These are phyloP conservation scores for Gloeostereum incarnatum DNA, from an alignment of 768 basidiomycete genomes.

Conservation along the genomic window DNA sequence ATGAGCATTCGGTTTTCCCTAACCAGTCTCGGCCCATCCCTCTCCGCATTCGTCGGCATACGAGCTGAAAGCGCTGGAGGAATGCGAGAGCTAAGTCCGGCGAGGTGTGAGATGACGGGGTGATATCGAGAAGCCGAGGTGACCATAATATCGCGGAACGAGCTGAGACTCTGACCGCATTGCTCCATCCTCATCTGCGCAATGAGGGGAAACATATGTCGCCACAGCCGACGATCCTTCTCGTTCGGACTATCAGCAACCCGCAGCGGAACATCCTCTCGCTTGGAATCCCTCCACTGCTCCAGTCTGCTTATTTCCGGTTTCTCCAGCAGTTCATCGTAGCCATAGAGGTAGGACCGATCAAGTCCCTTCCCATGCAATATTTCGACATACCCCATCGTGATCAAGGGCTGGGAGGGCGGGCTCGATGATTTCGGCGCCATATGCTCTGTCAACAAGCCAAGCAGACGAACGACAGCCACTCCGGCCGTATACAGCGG, in stretches of 20 bases:
- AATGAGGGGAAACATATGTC: slow-evolving; percentile 59
- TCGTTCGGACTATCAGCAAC: slow-evolving; percentile 66
- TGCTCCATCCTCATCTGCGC: slow-evolving; percentile 47
- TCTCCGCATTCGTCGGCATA: slow-evolving; percentile 28
- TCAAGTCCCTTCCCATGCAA: slow-evolving; percentile 41
- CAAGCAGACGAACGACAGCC: slow-evolving; percentile 52
- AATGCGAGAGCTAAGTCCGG: slow-evolving; percentile 55
- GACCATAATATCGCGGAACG: slow-evolving; percentile 57
- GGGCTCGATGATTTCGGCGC: slow-evolving; percentile 18
- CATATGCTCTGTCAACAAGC: slow-evolving; percentile 37
- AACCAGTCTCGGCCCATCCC: slow-evolving; percentile 41
- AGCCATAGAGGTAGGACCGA: slow-evolving; percentile 44
- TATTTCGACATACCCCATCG: slow-evolving; percentile 37
- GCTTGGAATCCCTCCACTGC: slow-evolving; percentile 54
- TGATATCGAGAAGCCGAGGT: slow-evolving; percentile 66
- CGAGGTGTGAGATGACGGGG: slow-evolving; percentile 59
- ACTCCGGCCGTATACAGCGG: slow-evolving; percentile 51
- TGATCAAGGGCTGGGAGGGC: slow-evolving; percentile 16
- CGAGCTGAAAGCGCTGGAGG: slow-evolving; percentile 44
- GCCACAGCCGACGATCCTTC: slow-evolving; percentile 67
- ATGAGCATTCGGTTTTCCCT: slow-evolving; percentile 50
- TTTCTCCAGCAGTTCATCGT: slow-evolving; percentile 58
- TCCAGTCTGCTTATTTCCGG: slow-evolving; percentile 51
- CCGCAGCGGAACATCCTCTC: slow-evolving; percentile 48
- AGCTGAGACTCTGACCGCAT: slow-evolving; percentile 30